Evolutionary conservation across 2,329 filamentous ascomycete genomes (phyloP).

Genomic region (Rutstroemia sp.): DNA sequence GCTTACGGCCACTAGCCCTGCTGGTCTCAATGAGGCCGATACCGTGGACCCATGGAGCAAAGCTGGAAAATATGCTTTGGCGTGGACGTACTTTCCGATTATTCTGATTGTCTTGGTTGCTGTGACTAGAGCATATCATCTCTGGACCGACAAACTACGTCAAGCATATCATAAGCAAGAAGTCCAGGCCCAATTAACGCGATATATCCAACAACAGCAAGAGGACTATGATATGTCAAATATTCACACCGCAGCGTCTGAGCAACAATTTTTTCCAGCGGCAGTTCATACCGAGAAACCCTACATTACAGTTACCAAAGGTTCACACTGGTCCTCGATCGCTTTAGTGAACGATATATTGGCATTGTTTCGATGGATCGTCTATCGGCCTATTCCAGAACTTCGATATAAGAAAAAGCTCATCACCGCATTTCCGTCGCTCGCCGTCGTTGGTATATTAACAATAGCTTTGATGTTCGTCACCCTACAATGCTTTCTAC

Average conservation of each 20-base stretch:
- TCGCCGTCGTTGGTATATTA: conserved; percentile 63
- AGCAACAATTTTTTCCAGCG: conserved; percentile 60
- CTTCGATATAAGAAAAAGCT: conserved; percentile 56
- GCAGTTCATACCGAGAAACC: conserved; percentile 47
- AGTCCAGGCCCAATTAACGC: conserved; percentile 56
- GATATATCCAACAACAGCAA: conserved; percentile 44
- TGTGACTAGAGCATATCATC: conserved; percentile 71
- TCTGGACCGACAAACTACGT: conserved; percentile 89
- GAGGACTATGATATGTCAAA: conserved; percentile 56
- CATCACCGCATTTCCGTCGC: conserved; percentile 71
- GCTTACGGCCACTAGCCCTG: conserved; percentile 50
- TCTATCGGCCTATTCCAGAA: conserved; percentile 79
- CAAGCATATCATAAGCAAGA: conserved; percentile 84
- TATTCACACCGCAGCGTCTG: conserved; percentile 38
- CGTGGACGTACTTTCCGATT: conserved; percentile 83
- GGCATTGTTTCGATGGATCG: conserved; percentile 79
- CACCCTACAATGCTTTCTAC: conserved; percentile 75
- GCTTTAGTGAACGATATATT: conserved; percentile 68
- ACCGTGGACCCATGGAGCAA: conserved; percentile 71
- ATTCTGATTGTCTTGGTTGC: conserved; percentile 61
- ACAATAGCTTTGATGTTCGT: conserved; percentile 64
- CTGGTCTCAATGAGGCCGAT: conserved; percentile 54
- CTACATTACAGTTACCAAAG: conserved; percentile 45
- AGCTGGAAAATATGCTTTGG: conserved; percentile 78
- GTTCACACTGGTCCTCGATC: conserved; percentile 70